Evolutionary conservation across 331 rosid genomes (phyloP).

Genomic region (Ulmus americana): DNA sequence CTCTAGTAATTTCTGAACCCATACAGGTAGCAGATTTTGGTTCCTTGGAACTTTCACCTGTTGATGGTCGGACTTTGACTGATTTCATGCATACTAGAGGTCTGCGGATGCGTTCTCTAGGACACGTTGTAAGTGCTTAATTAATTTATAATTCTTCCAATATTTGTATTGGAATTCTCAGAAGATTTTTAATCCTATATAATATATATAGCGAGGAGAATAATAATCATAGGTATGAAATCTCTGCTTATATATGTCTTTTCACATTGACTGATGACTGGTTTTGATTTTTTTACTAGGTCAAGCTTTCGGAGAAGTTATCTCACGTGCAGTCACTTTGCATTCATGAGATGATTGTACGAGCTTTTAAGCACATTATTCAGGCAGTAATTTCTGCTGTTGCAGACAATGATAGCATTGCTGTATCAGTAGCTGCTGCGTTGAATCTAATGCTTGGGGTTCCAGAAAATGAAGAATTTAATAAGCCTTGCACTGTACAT

Average conservation of each 20-base stretch:
- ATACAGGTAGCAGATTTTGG: slow-evolving; percentile 98
- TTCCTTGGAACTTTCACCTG: slow-evolving; percentile 95
- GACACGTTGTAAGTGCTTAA: slow-evolving; percentile 72
- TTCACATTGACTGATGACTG: slow-evolving; percentile 15
- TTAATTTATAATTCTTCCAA: background rate
- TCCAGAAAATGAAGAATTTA: slow-evolving; percentile 46
- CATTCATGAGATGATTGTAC: slow-evolving; percentile 95
- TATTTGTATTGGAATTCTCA: slow-evolving; percentile 12
- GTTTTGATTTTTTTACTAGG: slow-evolving; percentile 47
- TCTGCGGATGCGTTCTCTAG: slow-evolving; percentile 86
- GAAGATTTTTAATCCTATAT: slow-evolving; percentile 1
- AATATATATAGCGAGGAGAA: background rate
- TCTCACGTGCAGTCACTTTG: slow-evolving; percentile 96
- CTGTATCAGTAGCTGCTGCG: slow-evolving; percentile 70
- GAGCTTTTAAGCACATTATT: slow-evolving; percentile 95
- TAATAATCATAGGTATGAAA: slow-evolving; percentile 8
- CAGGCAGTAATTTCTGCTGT: slow-evolving; percentile 86
- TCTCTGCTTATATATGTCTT: slow-evolving; percentile 16
- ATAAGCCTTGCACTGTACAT: slow-evolving; percentile 50
- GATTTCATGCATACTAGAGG: slow-evolving; percentile 99
- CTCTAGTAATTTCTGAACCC: slow-evolving; percentile 25
- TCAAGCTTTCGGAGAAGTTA: slow-evolving; percentile 90
- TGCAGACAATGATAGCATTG: slow-evolving; percentile 54
- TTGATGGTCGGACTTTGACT: slow-evolving; percentile 96
- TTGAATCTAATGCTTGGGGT: slow-evolving; percentile 82